Evolutionary conservation across 2,329 filamentous ascomycete species (phyloP).

Genomic region (Fusarium sp.): DNA sequence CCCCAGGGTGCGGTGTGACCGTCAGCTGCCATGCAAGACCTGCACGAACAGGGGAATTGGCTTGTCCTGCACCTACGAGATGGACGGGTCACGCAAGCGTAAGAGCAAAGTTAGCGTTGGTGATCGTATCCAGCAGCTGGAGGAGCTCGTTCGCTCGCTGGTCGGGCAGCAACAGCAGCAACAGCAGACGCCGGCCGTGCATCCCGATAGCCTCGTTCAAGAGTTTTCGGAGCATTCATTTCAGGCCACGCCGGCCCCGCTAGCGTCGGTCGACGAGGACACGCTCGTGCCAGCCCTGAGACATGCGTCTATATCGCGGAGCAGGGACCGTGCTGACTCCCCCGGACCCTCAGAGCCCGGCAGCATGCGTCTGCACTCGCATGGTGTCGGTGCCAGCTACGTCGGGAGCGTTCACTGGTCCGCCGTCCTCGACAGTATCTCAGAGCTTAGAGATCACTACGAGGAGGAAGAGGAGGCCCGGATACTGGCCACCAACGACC

Average conservation of each 20-base stretch:
- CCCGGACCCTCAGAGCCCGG: neutral
- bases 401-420: neutral
- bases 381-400: neutral
- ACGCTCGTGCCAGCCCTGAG: rapidly evolving
- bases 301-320: neutral
- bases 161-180: neutral
- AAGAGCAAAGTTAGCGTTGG: neutral
- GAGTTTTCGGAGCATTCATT: neutral
- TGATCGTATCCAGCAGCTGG: neutral
- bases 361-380: rapidly evolving
- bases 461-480: neutral
- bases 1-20: neutral
- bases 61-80: neutral
- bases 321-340: rapidly evolving
- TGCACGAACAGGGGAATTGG: neutral
- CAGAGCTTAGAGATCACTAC: neutral
- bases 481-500: neutral
- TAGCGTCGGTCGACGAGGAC: rapidly evolving
- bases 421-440: neutral
- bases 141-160: neutral
- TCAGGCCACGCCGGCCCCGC: neutral
- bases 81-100: rapidly evolving
- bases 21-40: neutral
- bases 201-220: neutral
- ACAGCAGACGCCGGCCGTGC: neutral